Evolutionary conservation across 345 rosid genomes (phyloP), one percentile per base, ranked within the genome.

Genomic region (Xanthoceras sorbifolium): DNA sequence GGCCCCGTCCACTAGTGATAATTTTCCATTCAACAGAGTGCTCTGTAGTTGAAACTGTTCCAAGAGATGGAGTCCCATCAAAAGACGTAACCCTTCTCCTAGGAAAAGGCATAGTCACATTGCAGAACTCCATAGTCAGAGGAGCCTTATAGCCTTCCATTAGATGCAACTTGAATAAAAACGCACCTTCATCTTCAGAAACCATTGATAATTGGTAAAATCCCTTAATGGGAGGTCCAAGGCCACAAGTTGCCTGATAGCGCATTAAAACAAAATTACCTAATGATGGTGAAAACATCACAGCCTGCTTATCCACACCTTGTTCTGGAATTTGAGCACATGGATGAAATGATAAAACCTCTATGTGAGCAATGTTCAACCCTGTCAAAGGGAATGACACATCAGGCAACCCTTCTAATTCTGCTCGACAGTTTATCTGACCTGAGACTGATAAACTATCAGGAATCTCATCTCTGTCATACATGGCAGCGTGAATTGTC

Each of bases 121-220:
- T 91, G 85, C 98, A 95, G 83, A 88, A 91, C 75, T 92, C 99
- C 93, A 92, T 93, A 36, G 93, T 79, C 76, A 92, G 72, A 70
- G 99, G 97, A 79, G 89, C 75, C 86, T 88, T 93, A 69, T 91
- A 89, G 25, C 98, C 97, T 84, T 93, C 97, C 97, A 93, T 92
- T 60, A 96, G 88, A 46, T 70, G 78, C 84, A 96, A 81, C 86
- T 90, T 93, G 82, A 92, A 93, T 70, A 96, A 87, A 79, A 96
- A 93, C 44, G 99, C 99, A 71, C 98, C 98, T 84, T 96, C 94
- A 72, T 93, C 94, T 82, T 96, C 99, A 59, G 93, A 93, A 62
- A 96, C 94, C 99, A 96, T 93, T 25, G 99, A 96, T 70, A 96
- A 84, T 78, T 96, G 99, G 83, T 96, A 96, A 74, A 96, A 96